Percentiles rank a stretch among this genome's conserved stretches.
Evolutionary conservation across 1,284 basidiomycete genomes (phyloP).

Genomic region (Puccinia polysora): DNA sequence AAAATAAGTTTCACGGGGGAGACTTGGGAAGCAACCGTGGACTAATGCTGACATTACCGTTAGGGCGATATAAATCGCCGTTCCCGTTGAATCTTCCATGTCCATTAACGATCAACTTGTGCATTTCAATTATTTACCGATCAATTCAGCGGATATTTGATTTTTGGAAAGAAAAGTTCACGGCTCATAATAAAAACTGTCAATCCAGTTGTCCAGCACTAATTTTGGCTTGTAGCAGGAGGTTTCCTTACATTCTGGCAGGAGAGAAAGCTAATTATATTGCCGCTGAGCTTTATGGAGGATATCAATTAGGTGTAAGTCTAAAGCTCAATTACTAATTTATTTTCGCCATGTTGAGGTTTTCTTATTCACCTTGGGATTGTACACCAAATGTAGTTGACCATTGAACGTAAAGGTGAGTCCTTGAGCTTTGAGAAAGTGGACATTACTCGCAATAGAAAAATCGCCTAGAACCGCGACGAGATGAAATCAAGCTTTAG

Average conservation of each 20-base stretch:
- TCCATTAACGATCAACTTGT: conserved; percentile 23
- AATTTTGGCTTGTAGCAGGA: neutral
- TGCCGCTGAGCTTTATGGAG: conserved; percentile 2
- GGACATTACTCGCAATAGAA: neutral
- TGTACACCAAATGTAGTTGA: conserved; percentile 7
- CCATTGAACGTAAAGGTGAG: conserved; percentile 17
- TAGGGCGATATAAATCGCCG: conserved; percentile 28
- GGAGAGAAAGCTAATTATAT: conserved; percentile 15
- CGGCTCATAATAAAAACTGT: too few species aligned
- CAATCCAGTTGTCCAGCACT: neutral
- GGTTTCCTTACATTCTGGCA: conserved; percentile 7
- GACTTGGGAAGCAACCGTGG: neutral
- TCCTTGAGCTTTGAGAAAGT: neutral
- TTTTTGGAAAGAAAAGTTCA: neutral
- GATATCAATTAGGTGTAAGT: too few species aligned
- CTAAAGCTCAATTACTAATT: too few species aligned
- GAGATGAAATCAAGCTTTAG: neutral
- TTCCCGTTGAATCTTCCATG: conserved; percentile 13
- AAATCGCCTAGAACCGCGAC: conserved; percentile 5
- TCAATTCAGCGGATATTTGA: neutral
- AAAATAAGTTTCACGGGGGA: neutral
- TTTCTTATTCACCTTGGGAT: neutral
- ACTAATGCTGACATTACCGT: conserved; percentile 6
- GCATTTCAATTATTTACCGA: neutral
- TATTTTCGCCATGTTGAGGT: too few species aligned